Base-by-base conservation (phyloP, 2,329 filamentous ascomycete species). In the Phoma sp. region DNA sequence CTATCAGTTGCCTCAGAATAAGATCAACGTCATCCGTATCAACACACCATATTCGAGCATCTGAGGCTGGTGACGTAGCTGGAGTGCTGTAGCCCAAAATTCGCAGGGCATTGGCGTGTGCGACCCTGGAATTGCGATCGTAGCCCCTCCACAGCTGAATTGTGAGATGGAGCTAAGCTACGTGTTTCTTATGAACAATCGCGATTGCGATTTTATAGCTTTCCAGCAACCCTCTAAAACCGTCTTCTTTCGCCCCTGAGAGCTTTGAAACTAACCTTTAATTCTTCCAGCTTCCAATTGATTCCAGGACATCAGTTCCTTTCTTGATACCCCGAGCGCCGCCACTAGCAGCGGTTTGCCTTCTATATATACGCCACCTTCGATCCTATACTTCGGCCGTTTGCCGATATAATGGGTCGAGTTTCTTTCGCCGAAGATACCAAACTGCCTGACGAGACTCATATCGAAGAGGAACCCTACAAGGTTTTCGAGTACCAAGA, bases 401-500 rank as follows among this genome's bases (percentile, higher is more conserved):
- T 72, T 65, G 79, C 79, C 79, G 78, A 79, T 78, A 80, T 77
- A 75, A 82, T 82, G 79, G 79, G 78, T 78, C 75, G 75, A 74
- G 79, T 81, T 69, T 79, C 79, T 59, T 81, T 81, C 73, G 72
- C 75, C 73, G 76, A 80, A 68, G 74, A 81, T 75, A 78, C 76
- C 73, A 78, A 79, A 73, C 66, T 76, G 69, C 71, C 76, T 68
- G 76, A 78, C 67, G 74, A 71, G 64, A 66, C 71, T 55, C 67
- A 72, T 58, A 69, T 75, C 83, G 84, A 86, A 67, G 85, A 88
- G 67, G 82, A 85, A 69, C 79, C 83, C 73, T 74, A 81, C 59
- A 79, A 81, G 61, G 82, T 87, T 67, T 97, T 93, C 86, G 87
- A 91, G 77, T 98, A 95, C 79, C 88, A 95, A 78, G 88, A 84